Evolutionary conservation across 1,139 yeast genomes (phyloP).

Genomic region (Yamadazyma dendronema): DNA sequence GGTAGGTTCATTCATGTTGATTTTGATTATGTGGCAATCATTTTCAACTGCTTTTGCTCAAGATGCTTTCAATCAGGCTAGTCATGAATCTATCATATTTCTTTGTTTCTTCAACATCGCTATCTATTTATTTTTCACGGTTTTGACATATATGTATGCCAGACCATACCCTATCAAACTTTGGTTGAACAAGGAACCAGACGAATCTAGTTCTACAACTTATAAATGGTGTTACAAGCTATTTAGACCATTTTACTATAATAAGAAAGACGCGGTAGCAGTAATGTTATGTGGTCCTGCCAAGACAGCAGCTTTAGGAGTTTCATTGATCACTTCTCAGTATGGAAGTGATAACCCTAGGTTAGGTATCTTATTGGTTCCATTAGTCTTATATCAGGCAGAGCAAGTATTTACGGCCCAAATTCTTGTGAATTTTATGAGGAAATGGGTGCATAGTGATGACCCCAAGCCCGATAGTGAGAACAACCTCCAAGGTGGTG

Average conservation of each 20-base stretch:
- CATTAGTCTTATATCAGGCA: constrained; percentile 80
- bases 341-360: constrained; percentile 62
- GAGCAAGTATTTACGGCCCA: constrained; percentile 83
- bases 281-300: constrained; percentile 90
- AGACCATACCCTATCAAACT: constrained; percentile 55
- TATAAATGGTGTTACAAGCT: constrained; percentile 41
- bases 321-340: constrained; percentile 75
- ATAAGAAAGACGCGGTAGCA: constrained; percentile 69
- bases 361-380: constrained; percentile 72
- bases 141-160: constrained; percentile 53
- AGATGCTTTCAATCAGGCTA: constrained; percentile 69
- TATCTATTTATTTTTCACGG: constrained; percentile 71
- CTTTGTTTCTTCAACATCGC: constrained; percentile 80
- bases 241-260: constrained; percentile 68
- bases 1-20: constrained; percentile 74
- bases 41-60: constrained; percentile 88
- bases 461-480: constrained; percentile 20
- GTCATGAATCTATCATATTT: constrained; percentile 67
- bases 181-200: constrained; percentile 49
- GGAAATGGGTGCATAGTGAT: constrained; percentile 59
- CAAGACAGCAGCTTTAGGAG: constrained; percentile 89
- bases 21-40: constrained; percentile 78
- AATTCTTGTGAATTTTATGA: constrained; percentile 61
- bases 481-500: constrained; percentile 2
- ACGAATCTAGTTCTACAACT: constrained; percentile 33